Evolutionary conservation across 2,329 filamentous ascomycete species (phyloP), one percentile per base, ranked within the genome.

Genomic region (Escovopsis sp.): DNA sequence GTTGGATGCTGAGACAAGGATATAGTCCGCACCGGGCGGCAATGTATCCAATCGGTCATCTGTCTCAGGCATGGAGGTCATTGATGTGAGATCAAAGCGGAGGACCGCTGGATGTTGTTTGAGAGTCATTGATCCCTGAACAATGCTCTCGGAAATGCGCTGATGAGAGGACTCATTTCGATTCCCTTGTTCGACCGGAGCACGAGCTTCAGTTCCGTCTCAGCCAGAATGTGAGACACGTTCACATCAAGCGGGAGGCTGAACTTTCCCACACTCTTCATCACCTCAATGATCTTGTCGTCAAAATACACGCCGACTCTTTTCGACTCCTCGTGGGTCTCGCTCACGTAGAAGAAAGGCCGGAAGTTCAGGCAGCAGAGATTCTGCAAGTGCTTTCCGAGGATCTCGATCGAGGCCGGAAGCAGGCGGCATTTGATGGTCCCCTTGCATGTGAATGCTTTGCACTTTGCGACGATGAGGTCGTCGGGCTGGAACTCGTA

Each of bases 41-140:
- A 20, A 20, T 20, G 2, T 30, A 30, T 30, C 7, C 27, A 30
- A 30, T 11, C 27, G 9, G 9, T 2, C 3, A 29, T 5, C 27
- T 35, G 13, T 31, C 48, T 60, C 36, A 54, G 57, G 34, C 58
- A 58, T 50, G 59, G 5, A 30, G 7, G 11, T 6, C 27, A 9
- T 9, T 30, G 8, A 27, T 6, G 6, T 9, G 9, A 30, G 27
- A 8, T 30, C 27, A 30, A 30, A 11, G 3, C 2, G 27, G 8
- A 30, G 8, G 8, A 3, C 3, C 9, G 5, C 11, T 30, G 3
- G 8, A 30, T 30, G 27, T 8, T 30, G 27, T 9, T 11, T 7
- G 27, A 8, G 11, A 9, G 3, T 30, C 27, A 30, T 30, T 9
- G 27, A 20, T 35, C n/a, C 14, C 15, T 35, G 33, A 14, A 35